Evolutionary conservation across 2,329 filamentous ascomycete genomes (phyloP), one percentile per base, ranked within the genome.

Genomic region (Colletotrichum sidae): DNA sequence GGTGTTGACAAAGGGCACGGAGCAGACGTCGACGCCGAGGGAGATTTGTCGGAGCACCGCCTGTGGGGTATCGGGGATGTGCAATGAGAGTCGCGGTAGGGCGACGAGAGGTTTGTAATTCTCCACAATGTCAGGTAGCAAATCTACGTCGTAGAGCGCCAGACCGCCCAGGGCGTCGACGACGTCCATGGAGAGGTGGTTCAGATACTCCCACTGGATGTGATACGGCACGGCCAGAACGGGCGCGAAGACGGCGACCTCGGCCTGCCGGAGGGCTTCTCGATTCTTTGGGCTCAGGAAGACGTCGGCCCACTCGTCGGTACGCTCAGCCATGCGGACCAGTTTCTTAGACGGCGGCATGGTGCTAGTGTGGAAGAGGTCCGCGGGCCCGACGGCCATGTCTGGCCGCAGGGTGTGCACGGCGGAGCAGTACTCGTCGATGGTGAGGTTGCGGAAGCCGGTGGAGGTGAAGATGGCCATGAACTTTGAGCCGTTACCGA

Each of bases 401-500:
- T 99, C 95, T 1, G 95, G 93, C 55, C 84, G 83, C 41, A 97
- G 79, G n/a, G 80, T 83, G 64, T 85, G 78, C 38, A 91, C 82
- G 15, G 89, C 88, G 6, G 87, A 80, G 39, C 85, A 81, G 78
- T 96, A 98, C 58, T 92, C 87, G 7, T 87, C 82, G 0, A 88
- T 87, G 38, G 86, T 85, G 39, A 98, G 81, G 61, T 86, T 84
- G 67, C 88, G 86, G 78, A 96, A 97, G 37, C 96, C 96, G 1
- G 93, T 92, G 0, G 94, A 95, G 2, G 96, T 97, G 74, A 92
- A 89, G 52, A 98, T 85, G 15, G 91, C 89, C 46, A 98, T 83
- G 51, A 89, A 86, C 44, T 86, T 86, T 67, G 90, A 86, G 8
- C 89, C 90, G 75, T 96, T 94, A 17, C 87, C 87, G 68, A 88